These are phyloP conservation scores for Cenchrus purpureus DNA, from an alignment of 176 grass and related monocot genomes.

Conservation along the genomic window DNA sequence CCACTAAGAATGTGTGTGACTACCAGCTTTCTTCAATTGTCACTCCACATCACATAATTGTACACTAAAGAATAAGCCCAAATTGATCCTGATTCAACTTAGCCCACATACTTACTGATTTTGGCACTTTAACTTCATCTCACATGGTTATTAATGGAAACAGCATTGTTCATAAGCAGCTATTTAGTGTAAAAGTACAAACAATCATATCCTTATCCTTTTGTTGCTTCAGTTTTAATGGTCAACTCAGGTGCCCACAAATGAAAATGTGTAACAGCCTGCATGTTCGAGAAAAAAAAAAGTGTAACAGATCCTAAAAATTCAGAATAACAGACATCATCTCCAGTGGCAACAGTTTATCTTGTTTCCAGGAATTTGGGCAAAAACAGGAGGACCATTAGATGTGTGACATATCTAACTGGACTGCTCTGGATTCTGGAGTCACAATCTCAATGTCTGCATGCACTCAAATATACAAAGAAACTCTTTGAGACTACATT, in stretches of 20 bases:
- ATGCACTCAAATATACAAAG: not conserved
- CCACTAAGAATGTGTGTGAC: not conserved
- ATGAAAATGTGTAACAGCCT: not conserved
- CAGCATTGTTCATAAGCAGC: not conserved
- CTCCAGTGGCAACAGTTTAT: not conserved
- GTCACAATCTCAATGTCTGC: not conserved
- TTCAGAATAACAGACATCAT: not conserved
- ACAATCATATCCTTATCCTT: not conserved
- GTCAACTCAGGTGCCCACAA: not conserved
- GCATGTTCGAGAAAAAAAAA: not conserved
- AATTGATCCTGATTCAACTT: not conserved
- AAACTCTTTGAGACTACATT: not conserved
- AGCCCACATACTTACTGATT: not conserved
- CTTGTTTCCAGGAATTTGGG: not conserved
- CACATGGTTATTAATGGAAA: not conserved
- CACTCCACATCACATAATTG: not conserved
- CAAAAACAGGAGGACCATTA: not conserved
- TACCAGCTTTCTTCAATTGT: not conserved
- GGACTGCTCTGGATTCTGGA: not conserved
- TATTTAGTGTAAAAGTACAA: not conserved
- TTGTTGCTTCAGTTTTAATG: not conserved
- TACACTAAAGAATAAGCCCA: not conserved
- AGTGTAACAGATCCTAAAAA: constrained; percentile 11
- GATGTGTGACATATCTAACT: not conserved
- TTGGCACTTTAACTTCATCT: not conserved